These are phyloP conservation scores for Xylariaceae sp. DNA, from an alignment of 2,329 filamentous ascomycete genomes.

Conservation along the genomic window DNA sequence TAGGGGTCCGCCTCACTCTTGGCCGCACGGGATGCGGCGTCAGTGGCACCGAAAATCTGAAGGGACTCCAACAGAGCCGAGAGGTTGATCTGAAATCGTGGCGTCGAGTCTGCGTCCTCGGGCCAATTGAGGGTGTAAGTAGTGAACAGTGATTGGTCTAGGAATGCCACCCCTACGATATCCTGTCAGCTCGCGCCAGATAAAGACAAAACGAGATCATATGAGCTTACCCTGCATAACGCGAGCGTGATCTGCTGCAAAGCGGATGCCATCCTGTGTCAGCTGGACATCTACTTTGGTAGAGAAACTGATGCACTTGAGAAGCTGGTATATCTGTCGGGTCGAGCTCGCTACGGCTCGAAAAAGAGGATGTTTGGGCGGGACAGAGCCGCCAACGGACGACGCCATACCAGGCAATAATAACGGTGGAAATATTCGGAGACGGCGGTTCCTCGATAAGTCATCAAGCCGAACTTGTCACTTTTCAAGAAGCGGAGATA, in stretches of 20 bases:
- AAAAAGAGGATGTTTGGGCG: conserved; percentile 52
- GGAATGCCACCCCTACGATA: conserved; percentile 65
- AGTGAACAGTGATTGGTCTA: conserved; percentile 85
- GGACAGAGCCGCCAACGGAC: conserved; percentile 18
- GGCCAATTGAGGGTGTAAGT: conserved; percentile 68
- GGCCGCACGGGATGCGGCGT: conserved; percentile 54
- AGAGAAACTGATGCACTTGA: conserved; percentile 56
- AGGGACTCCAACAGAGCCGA: conserved; percentile 86
- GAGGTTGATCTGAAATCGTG: conserved; percentile 83
- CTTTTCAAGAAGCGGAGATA: conserved; percentile 17
- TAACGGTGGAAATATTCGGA: neutral
- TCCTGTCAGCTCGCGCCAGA: conserved; percentile 12
- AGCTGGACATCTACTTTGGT: conserved; percentile 65
- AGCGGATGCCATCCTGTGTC: conserved; percentile 77
- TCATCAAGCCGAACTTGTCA: conserved; percentile 17
- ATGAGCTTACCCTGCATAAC: conserved; percentile 86
- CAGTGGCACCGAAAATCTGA: conserved; percentile 89
- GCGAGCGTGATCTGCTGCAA: conserved; percentile 81
- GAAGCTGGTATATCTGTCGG: conserved; percentile 64
- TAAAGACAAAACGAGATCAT: neutral
- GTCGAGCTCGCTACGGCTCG: conserved; percentile 75
- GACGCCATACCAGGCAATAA: conserved; percentile 15
- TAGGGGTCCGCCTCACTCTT: conserved; percentile 59
- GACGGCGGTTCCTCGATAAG: conserved; percentile 2
- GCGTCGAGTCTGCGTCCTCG: conserved; percentile 45